Conservation (phyloP, 805 yeast genomes). For the Lachancea meyersii region DNA sequence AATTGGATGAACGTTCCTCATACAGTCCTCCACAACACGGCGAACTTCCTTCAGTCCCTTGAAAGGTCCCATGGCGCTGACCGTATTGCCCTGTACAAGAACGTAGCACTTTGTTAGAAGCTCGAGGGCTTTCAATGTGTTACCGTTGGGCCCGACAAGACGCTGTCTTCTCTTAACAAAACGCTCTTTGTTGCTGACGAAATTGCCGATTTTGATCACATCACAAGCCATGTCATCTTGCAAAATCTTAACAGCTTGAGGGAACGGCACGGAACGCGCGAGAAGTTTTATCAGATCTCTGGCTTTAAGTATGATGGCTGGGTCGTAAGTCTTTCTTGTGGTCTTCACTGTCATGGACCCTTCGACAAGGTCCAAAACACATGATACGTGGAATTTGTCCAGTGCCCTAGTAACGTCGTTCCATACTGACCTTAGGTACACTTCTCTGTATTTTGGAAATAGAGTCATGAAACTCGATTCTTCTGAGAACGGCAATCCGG, state of each 20-base stretch:
- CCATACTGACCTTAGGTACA: slow-evolving; percentile 84
- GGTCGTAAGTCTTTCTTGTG: slow-evolving; percentile 91
- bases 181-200: slow-evolving; percentile 85
- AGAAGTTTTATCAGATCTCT: slow-evolving; percentile 88
- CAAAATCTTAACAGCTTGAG: slow-evolving; percentile 87
- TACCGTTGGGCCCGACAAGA: slow-evolving; percentile 93
- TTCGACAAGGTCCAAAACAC: slow-evolving; percentile 84
- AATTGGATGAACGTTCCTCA: slow-evolving; percentile 95
- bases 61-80: slow-evolving; percentile 93
- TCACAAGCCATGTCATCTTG: slow-evolving; percentile 95
- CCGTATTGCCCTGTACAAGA: slow-evolving; percentile 95
- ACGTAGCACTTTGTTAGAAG: slow-evolving; percentile 92
- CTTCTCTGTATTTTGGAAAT: slow-evolving; percentile 95
- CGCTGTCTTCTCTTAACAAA: slow-evolving; percentile 94
- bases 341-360: slow-evolving; percentile 97
- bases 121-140: slow-evolving; percentile 92
- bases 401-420: slow-evolving; percentile 81
- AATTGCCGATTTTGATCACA: slow-evolving; percentile 87
- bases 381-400: slow-evolving; percentile 67
- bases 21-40: slow-evolving; percentile 94
- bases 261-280: slow-evolving; percentile 94
- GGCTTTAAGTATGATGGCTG: slow-evolving; percentile 87
- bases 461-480: slow-evolving; percentile 92
- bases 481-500: slow-evolving; percentile 88
- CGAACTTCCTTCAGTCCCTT: slow-evolving; percentile 88